phyloP scores from a whole-genome alignment of 2,329 filamentous ascomycete species.

The Stagonosporopsis rhizophila region DNA sequence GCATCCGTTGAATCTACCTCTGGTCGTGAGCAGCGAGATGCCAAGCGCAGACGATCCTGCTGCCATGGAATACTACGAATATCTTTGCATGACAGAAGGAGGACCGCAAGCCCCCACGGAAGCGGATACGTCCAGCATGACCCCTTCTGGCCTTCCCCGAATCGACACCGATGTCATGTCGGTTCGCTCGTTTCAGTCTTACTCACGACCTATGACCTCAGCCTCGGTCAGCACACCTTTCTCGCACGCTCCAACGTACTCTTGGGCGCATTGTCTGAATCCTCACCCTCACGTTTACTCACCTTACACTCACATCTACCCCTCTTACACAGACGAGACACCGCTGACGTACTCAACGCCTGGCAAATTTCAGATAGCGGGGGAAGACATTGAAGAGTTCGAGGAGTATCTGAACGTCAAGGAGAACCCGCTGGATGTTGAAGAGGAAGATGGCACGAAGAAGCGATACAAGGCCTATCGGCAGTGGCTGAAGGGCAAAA shows the following conservation, averaged over 20 bases:
- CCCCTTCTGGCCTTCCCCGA: constrained; percentile 23
- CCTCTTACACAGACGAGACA: constrained; percentile 11
- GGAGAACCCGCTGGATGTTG: constrained; percentile 86
- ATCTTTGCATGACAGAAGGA: constrained; percentile 66
- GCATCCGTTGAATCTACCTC: constrained; percentile 86
- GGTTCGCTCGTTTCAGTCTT: constrained; percentile 34
- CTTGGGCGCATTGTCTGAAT: constrained; percentile 28
- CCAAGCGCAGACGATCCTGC: constrained; percentile 58
- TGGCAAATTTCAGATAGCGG: constrained; percentile 58
- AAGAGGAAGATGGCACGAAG: constrained; percentile 84
- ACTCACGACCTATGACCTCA: constrained; percentile 36
- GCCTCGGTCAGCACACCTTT: constrained; percentile 42
- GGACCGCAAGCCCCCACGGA: constrained; percentile 24
- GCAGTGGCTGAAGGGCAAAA: constrained; percentile 95
- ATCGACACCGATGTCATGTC: constrained; percentile 37
- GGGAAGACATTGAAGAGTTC: constrained; percentile 76
- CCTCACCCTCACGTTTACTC: constrained; percentile 27
- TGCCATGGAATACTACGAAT: constrained; percentile 77
- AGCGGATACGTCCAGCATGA: constrained; percentile 26
- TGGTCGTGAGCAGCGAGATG: constrained; percentile 75
- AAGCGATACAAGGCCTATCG: constrained; percentile 96
- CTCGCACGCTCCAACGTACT: constrained; percentile 41
- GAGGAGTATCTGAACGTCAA: constrained; percentile 76
- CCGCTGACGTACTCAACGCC: constrained; percentile 17
- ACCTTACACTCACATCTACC: constrained; percentile 21